phyloP scores from a whole-genome alignment of 2,329 filamentous ascomycete genomes.

The Xylaria sp. region DNA sequence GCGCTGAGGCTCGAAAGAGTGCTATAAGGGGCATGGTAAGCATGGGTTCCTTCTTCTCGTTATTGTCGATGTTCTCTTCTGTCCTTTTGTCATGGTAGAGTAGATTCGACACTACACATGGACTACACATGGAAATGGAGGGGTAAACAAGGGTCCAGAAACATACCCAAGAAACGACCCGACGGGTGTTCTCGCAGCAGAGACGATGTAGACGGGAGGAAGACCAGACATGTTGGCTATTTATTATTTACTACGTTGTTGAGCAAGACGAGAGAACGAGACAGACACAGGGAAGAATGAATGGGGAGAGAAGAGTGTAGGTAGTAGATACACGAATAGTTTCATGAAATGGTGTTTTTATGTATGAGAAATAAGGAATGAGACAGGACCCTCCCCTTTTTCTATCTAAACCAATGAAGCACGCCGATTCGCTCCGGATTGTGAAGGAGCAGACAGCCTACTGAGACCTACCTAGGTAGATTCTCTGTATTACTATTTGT shows the following conservation, averaged over 20 bases:
- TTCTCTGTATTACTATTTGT: conserved; percentile 27
- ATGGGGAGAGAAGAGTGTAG: neutral
- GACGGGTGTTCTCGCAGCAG: conserved; percentile 87
- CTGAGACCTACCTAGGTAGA: neutral
- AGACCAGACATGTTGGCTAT: conserved; percentile 76
- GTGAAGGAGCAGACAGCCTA: neutral
- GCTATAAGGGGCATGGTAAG: conserved; percentile 59
- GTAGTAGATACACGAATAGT: neutral
- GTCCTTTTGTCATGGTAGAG: neutral
- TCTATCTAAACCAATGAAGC: conserved; percentile 13
- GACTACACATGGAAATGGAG: neutral
- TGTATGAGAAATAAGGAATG: neutral
- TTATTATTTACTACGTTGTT: conserved; percentile 1
- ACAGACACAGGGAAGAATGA: neutral
- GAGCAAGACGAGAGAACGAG: neutral
- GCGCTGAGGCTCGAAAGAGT: conserved; percentile 89
- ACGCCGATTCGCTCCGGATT: conserved; percentile 15
- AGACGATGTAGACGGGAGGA: conserved; percentile 95
- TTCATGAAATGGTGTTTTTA: conserved; percentile 22
- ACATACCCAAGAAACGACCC: conserved; percentile 92
- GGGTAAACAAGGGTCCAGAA: conserved; percentile 3
- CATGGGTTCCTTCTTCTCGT: conserved; percentile 14
- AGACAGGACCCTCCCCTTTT: conserved; percentile 6
- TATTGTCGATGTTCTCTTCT: neutral
- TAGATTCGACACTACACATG: neutral